Evolutionary conservation across 345 rosid genomes (phyloP), one percentile per base, ranked within the genome.

Genomic region (Eucalyptus coolabah): DNA sequence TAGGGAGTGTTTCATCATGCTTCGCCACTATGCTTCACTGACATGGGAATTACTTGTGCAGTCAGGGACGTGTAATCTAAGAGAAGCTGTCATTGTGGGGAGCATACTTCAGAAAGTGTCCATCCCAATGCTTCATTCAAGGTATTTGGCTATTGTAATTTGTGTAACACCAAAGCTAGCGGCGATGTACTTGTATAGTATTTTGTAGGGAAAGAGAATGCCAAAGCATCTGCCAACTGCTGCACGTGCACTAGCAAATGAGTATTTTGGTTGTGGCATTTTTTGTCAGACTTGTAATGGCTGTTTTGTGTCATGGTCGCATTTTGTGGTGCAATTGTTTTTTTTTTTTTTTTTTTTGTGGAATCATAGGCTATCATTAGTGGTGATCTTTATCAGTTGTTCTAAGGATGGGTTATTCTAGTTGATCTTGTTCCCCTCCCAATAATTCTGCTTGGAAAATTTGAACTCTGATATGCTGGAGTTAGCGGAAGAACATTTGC

Each of bases 51-150:
- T 83, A 89, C 72, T 16, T 90, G 26, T 94, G 92, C 95, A 98
- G 99, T 98, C 99, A 4, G 97, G 99, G 67, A 97, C 99, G 37
- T 97, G 99, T 94, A 96, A 42, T 91, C 94, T 97, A 44, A 94
- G 99, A 93, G 99, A 98, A 94, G 99, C 99, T 92, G 98, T 95
- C 47, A 95, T 98, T 65, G 26, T 98, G 88, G 99, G 99, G 87
- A 97, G 99, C 89, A 88, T 98, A 90, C 93, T 98, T 82, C 93
- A 96, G 89, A 97, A 98, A 91, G 94, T 94, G 87, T 95, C 99
- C 87, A 92, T 98, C 90, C 99, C 99, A 30, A 87, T 94, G 96
- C 96, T 94, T 89, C 99, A 98, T 89, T 97, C 99, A 82, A 93
- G 99, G 99, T 97, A 94, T 45, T 18, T 14, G 11, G 40, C 15